Conservation (phyloP, 768 basidiomycete species). For the Phallus indusiatus region DNA sequence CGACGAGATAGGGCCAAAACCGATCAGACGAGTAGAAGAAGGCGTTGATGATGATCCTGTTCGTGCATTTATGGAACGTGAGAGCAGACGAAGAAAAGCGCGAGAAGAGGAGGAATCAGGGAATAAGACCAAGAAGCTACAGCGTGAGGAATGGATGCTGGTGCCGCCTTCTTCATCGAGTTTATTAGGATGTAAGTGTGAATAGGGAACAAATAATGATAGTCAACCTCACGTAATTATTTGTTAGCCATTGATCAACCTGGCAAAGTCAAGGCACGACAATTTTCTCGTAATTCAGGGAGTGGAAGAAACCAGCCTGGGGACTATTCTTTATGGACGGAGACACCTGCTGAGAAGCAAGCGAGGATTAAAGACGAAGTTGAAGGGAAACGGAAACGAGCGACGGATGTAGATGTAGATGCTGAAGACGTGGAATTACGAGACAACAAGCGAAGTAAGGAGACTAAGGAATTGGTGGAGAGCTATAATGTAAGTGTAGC, state of each 20-base stretch:
- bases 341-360: constrained; percentile 89
- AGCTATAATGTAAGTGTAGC: constrained; percentile 68
- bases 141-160: constrained; percentile 98
- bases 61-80: constrained; percentile 73
- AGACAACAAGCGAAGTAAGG: constrained; percentile 44
- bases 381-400: constrained; percentile 78
- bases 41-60: constrained; percentile 51
- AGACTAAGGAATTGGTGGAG: constrained; percentile 72
- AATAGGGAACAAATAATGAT: background rate
- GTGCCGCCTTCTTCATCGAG: constrained; percentile 81
- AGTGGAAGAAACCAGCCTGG: constrained; percentile 25
- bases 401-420: constrained; percentile 29
- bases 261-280: constrained; percentile 67
- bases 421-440: constrained; percentile 32
- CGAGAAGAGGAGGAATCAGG: constrained; percentile 45
- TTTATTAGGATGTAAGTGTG: constrained; percentile 59
- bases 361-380: constrained; percentile 92
- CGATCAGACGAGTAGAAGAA: constrained; percentile 42
- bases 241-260: constrained; percentile 68
- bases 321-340: constrained; percentile 85
- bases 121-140: constrained; percentile 60
- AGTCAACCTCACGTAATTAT: background rate
- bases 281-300: constrained; percentile 56
- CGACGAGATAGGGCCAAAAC: constrained; percentile 72
- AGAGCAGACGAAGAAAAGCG: constrained; percentile 61